phyloP scores from a whole-genome alignment of 1,284 basidiomycete species.

The Pholiota adiposa region DNA sequence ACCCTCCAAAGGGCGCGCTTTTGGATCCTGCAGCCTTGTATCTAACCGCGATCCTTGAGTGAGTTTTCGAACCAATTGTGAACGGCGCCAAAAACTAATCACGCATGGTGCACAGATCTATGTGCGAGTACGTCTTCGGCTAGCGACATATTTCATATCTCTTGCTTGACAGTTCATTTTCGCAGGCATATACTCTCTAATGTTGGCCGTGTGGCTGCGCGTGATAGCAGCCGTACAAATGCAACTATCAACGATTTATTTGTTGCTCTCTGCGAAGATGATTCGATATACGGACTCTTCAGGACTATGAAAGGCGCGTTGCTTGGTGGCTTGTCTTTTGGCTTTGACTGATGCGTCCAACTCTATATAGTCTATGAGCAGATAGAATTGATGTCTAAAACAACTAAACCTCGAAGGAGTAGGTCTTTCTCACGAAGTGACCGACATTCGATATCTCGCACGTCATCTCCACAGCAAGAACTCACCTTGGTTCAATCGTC shows the following conservation, averaged over 20 bases:
- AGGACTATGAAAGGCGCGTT: constrained; percentile 77
- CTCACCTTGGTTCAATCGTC: constrained; percentile 24
- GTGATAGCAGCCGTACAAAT: constrained; percentile 79
- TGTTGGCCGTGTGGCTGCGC: constrained; percentile 80
- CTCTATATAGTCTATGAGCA: constrained; percentile 67
- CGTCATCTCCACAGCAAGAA: constrained; percentile 45
- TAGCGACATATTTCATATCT: constrained; percentile 15
- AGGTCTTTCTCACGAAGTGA: constrained; percentile 65
- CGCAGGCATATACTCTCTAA: constrained; percentile 81
- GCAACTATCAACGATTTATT: constrained; percentile 84
- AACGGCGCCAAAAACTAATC: constrained; percentile 19
- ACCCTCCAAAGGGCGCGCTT: constrained; percentile 57
- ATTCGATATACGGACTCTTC: constrained; percentile 81
- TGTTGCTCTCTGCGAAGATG: constrained; percentile 86
- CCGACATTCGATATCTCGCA: constrained; percentile 41
- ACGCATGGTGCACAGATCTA: constrained; percentile 51
- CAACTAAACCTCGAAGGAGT: constrained; percentile 62
- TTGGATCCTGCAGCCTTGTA: constrained; percentile 87
- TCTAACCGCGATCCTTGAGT: constrained; percentile 93
- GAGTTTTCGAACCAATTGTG: constrained; percentile 40
- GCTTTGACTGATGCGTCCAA: constrained; percentile 5
- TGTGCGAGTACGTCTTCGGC: constrained; percentile 75
- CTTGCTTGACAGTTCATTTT: constrained; percentile 16
- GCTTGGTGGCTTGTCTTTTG: constrained; percentile 7
- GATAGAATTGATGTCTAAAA: constrained; percentile 70